Evolutionary conservation across 192 early-diverging fungal genomes (phyloP), one percentile per base, ranked within the genome.

Genomic region (Mortierella hygrophila): DNA sequence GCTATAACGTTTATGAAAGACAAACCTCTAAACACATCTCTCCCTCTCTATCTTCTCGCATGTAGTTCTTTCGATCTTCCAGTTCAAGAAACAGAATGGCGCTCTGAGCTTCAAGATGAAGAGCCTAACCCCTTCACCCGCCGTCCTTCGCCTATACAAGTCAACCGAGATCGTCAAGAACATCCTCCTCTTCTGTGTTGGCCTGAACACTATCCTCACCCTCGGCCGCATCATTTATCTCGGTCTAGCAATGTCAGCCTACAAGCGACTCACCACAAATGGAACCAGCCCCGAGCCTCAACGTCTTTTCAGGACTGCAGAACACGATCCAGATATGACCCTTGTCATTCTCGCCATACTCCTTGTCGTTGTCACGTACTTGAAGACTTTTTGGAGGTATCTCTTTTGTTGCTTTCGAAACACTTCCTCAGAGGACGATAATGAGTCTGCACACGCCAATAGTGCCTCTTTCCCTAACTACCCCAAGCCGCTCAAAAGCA

Each of bases 81-180:
- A 79, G 20, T 79, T 79, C 69, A 44, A 32, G 18, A 79, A 44
- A 18, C 78, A 79, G 29, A 73, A 73, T 23, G 78, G 78, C 3
- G 38, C 55, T 29, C 35, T 72, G 7, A 73, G 60, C 38, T 65
- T 42, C 57, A 79, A 79, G 6, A 60, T 68, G 47, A 73, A 73
- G 71, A 79, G 18, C 23, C 26, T 79, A 20, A 63, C 57, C 20
- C 79, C 79, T 11, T 75, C 79, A 16, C 35, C 79, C 11, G 47
- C 68, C 8, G 79, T 81, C 44, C 72, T 68, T 29, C 72, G 72
- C 6, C 32, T 75, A 2, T 81, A 75, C 55, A 74, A 74, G 9
- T 44, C 72, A 0, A 65, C 79, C 16, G 74, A 40, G 37, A 35
- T 54, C 4, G 73, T 75, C 49, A 23, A 52, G 11, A 63, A 75